Base-by-base conservation (phyloP, 2,329 filamentous ascomycete genomes). In the Neoarthrinium moseri region DNA sequence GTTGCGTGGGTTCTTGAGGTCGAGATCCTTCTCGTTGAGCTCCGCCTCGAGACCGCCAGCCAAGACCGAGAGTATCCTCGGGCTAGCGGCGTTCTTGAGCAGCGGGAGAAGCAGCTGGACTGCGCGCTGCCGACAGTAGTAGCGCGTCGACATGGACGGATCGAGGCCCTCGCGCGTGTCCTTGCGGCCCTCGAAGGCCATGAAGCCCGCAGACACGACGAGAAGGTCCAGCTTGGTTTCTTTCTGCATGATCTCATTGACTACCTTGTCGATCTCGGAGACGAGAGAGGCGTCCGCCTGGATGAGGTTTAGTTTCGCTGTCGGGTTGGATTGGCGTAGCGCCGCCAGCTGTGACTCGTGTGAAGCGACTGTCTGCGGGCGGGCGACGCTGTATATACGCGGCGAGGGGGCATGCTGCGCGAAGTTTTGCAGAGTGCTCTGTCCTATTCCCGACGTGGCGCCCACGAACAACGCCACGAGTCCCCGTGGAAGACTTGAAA, bases 101-200 rank as follows among this genome's bases (percentile, higher is more conserved):
- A 73, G 60, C 0, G 78, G 76, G 32, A 79, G 71, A 8, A 82
- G 67, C 39, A 75, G 73, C 24, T 68, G 44, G 7, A 73, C 66
- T 55, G 78, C 75, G 26, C 74, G 71, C 53, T 75, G 69, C 24
- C 77, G 76, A 6, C 72, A 65, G 61, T 81, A 80, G 64, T 71
- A 79, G 33, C 70, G 70, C 22, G 79, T 69, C 11, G 71, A 61
- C 47, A 72, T 68, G 27, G 72, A 69, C 20, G 66, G 62, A 47
- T 81, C 73, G 13, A 83, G 66, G 15, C 76, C 77, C 60, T 82
- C 78, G 5, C 58, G 37, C 0, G 74, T 77, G 46, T 80, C 75
- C 66, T 57, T 47, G 5, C 61, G 55, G 26, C 58, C 60, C 30
- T 48, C 50, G 35, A 66, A 59, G 7, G 59, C 58, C 39, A 68